Evolutionary conservation across 495 filamentous ascomycete species (phyloP), one percentile per base, ranked within the genome.

Genomic region (Lepraria neglecta): DNA sequence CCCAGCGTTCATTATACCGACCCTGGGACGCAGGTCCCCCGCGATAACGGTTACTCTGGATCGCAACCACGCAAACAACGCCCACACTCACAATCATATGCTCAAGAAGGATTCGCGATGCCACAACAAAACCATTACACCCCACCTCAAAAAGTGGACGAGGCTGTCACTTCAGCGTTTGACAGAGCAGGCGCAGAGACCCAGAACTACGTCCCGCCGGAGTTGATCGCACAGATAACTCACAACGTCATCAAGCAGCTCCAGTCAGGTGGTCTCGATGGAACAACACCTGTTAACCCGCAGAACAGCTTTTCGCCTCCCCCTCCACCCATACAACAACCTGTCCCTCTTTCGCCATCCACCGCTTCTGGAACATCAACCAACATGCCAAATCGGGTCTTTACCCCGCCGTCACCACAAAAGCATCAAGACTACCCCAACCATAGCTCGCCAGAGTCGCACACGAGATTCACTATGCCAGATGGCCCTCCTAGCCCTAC

Each of bases 211-310:
- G 60, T 81, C 15, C 75, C 79, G 2, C 80, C 78, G 1, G 80
- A 82, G 9, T 65, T 82, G 4, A 65, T 82, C 43, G 72, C 75
- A 28, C 77, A 81, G 61, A 71, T 71, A 31, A 82, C 80, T 1
- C 75, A 78, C 35, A 80, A 69, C 15, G 80, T 82, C 2, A 77
- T 82, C 52, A 78, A 82, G 62, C 77, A 82, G 51, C 71, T 82
- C 9, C 76, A 78, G 62, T 72, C 73, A 27, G 72, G 68, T 11
- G 77, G 77, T 5, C 58, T 80, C 45, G 73, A 76, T 28, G 73
- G 45, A 57, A 35, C 57, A 19, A 65, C 63, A 28, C 65, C 65
- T 33, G 19, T 56, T 35, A 64, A 68, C 38, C 64, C 51, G 43
- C 75, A 67, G 51, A 68, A 62, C 38, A 60, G 65, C 27, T 73